Base-by-base conservation (phyloP, 768 basidiomycete genomes). In the Mycena latifolia region DNA sequence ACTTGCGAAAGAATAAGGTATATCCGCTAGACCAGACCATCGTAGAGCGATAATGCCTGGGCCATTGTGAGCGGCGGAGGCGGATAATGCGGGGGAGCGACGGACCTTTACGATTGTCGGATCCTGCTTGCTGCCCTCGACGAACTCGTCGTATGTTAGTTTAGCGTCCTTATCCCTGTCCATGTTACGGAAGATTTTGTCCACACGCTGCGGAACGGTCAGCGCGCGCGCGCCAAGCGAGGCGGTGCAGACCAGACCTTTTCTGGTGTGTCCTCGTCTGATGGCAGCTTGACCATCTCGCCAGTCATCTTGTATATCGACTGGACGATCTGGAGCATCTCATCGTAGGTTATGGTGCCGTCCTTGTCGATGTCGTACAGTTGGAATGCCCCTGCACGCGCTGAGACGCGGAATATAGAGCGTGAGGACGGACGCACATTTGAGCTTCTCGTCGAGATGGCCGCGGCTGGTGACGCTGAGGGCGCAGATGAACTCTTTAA, bases 251-350 rank as follows among this genome's bases (percentile, higher is more conserved):
- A 39, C 31, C 78, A 57, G 72, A 89, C 96, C 93, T 99, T 99
- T 80, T 99, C 96, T 2, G 98, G 97, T n/a, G 98, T 99, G 81
- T 99, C 96, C 80, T 99, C 98, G 76, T 99, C 98, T 43, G 91
- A 84, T n/a, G 98, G 96, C 24, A 99, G 88, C 77, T 96, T 96
- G 69, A 99, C 97, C 96, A 99, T 98, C 78, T 96, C 91, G 22
- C 98, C 98, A 5, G 98, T 99, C 98, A 99, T 99, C 88, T 97
- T 98, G 86, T 99, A 99, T 81, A 99, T 99, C 48, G 95, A 92
- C 73, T 92, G 89, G 11, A 99, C 98, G 76, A 99, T 99, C 82
- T 94, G 91, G 33, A 99, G 89, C 98, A 99, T 99, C 82, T 99
- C 98, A 75, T 96, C 91, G 79, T 98, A 98, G 43, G 98, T 98